Evolutionary conservation across 2,329 filamentous ascomycete species (phyloP).

Genomic region (Geosmithia flava): DNA sequence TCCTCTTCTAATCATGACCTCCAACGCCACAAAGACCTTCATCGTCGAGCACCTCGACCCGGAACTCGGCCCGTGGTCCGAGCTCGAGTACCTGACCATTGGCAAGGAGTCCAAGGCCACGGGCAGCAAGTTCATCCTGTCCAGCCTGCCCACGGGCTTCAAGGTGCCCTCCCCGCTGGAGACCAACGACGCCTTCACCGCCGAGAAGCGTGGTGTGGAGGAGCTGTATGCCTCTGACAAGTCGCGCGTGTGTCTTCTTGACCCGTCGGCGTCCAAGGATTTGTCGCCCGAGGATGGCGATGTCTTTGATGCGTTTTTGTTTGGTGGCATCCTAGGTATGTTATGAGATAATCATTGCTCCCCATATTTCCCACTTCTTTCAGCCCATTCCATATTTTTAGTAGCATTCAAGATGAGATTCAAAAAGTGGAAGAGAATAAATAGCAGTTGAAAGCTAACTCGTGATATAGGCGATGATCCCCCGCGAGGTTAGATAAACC

Average conservation of each 20-base stretch:
- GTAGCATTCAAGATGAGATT: no score
- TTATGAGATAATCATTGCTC: conserved; percentile 3
- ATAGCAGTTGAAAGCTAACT: background rate
- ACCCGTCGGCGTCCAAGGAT: conserved; percentile 73
- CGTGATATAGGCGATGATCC: conserved; percentile 67
- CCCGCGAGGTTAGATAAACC: conserved; percentile 57
- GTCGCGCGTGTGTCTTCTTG: conserved; percentile 72
- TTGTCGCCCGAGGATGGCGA: conserved; percentile 73
- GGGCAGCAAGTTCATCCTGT: conserved; percentile 64
- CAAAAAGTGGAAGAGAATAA: no score
- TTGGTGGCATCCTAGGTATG: conserved; percentile 87
- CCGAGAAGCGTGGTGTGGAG: conserved; percentile 71
- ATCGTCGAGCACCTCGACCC: conserved; percentile 95
- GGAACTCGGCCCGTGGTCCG: conserved; percentile 88
- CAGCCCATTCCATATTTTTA: no score
- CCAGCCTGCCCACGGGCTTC: conserved; percentile 62
- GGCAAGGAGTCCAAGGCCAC: conserved; percentile 63
- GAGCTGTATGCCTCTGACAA: conserved; percentile 65
- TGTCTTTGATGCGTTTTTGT: conserved; percentile 80
- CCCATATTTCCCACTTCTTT: background rate
- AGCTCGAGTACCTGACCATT: conserved; percentile 83
- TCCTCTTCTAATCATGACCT: background rate
- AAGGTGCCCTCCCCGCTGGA: conserved; percentile 48
- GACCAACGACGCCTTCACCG: conserved; percentile 47
- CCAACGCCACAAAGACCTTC: conserved; percentile 52